phyloP scores from a whole-genome alignment of 148 eudicot genomes.

The Rhododendron molle region DNA sequence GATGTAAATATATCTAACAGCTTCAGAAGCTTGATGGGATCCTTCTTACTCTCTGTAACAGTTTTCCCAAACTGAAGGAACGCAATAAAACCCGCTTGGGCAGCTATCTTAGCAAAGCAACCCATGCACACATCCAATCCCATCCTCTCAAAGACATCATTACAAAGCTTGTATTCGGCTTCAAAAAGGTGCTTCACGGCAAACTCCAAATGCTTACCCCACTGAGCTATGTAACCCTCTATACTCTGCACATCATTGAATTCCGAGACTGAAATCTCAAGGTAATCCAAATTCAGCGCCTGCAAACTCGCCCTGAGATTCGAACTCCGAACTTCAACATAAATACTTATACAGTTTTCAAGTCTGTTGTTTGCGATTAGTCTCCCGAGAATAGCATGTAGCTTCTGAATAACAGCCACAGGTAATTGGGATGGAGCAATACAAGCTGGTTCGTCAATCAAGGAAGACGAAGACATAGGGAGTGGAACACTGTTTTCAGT shows the following conservation, averaged over 20 bases:
- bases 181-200: slow-evolving; percentile 30
- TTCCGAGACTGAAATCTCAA: slow-evolving; percentile 24
- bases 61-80: slow-evolving; percentile 29
- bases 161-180: slow-evolving; percentile 26
- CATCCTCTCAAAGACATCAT: slow-evolving; percentile 24
- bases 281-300: slow-evolving; percentile 25
- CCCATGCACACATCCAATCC: slow-evolving; percentile 23
- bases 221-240: slow-evolving; percentile 22
- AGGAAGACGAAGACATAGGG: slow-evolving; percentile 17
- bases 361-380: slow-evolving; percentile 21
- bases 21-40: slow-evolving; percentile 24
- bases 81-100: slow-evolving; percentile 24
- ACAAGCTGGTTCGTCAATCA: slow-evolving; percentile 11
- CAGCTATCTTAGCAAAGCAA: slow-evolving; percentile 24
- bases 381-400: slow-evolving; percentile 22
- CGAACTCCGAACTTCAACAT: slow-evolving; percentile 22
- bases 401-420: slow-evolving; percentile 21
- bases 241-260: slow-evolving; percentile 29
- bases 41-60: slow-evolving; percentile 26
- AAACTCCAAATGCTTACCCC: slow-evolving; percentile 26
- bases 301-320: slow-evolving; percentile 23
- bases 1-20: slow-evolving; percentile 26
- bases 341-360: slow-evolving; percentile 21
- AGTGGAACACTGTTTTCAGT: slow-evolving; percentile 23
- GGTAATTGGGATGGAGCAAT: slow-evolving; percentile 27